A percentile compares a stretch with the other conserved stretches of the same genome.
These are phyloP conservation scores for Dactylonectria estremocensis DNA, from an alignment of 2,329 filamentous ascomycete genomes.

Conservation along the genomic window DNA sequence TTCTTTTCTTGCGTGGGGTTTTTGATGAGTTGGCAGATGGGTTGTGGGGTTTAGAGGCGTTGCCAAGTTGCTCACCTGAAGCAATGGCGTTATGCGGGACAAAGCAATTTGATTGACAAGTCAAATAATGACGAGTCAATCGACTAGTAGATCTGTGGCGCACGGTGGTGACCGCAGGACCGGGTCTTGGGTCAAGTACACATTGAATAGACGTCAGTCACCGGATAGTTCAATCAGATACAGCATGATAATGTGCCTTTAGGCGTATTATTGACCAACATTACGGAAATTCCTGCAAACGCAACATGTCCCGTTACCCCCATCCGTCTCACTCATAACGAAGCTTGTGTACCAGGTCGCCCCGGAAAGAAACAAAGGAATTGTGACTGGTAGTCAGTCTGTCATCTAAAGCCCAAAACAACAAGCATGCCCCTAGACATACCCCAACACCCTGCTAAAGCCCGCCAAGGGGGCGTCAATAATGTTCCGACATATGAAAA, in stretches of 20 bases:
- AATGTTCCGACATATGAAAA: conserved; percentile 14
- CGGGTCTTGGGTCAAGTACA: background rate
- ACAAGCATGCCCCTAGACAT: background rate
- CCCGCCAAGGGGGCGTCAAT: conserved; percentile 14
- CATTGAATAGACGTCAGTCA: background rate
- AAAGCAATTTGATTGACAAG: too few species aligned
- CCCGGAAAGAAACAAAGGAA: conserved; percentile 3
- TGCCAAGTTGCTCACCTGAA: too few species aligned
- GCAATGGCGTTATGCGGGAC: too few species aligned
- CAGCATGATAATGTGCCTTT: background rate
- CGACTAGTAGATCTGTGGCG: too few species aligned
- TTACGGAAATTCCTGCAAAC: too few species aligned
- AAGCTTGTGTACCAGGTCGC: conserved; percentile 1
- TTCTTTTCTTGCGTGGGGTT: too few species aligned
- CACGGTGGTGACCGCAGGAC: too few species aligned
- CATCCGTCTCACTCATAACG: background rate
- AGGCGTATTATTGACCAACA: background rate
- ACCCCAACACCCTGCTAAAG: conserved; percentile 27
- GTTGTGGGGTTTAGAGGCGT: too few species aligned
- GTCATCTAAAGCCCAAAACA: background rate
- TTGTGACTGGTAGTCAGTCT: background rate
- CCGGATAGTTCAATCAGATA: background rate
- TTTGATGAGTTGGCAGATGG: too few species aligned
- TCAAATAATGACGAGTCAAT: too few species aligned
- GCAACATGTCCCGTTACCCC: too few species aligned